These are phyloP conservation scores for Sequoia sempervirens DNA, from an alignment of 75 land plant species.

Conservation along the genomic window DNA sequence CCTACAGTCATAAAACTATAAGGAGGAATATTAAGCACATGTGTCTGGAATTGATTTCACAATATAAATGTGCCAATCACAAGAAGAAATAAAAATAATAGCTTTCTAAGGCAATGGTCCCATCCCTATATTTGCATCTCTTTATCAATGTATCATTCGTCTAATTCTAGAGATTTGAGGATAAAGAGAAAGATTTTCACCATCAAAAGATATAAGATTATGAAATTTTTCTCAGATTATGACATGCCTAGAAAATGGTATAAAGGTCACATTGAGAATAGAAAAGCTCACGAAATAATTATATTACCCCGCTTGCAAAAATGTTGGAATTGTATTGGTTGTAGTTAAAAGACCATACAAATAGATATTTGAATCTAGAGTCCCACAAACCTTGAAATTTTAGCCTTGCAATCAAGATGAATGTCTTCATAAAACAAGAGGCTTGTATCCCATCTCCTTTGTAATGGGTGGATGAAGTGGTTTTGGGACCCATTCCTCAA, in stretches of 20 bases:
- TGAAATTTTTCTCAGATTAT: no score
- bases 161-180: neutral
- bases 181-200: neutral
- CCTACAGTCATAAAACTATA: neutral
- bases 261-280: neutral
- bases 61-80: neutral
- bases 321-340: constrained; percentile 93
- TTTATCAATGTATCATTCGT: neutral
- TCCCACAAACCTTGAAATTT: constrained; percentile 83
- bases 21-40: neutral
- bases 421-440: no score
- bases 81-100: neutral
- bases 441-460: no score
- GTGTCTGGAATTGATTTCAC: neutral
- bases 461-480: no score
- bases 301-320: constrained; percentile 93
- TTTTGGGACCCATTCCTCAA: no score
- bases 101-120: neutral
- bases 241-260: neutral
- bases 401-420: constrained; percentile 90
- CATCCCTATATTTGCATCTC: no score
- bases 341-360: constrained; percentile 94
- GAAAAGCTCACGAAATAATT: constrained; percentile 77
- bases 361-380: constrained; percentile 89
- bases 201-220: neutral